phyloP scores from a whole-genome alignment of 2,329 filamentous ascomycete species.

The Cytospora paraplurivora region DNA sequence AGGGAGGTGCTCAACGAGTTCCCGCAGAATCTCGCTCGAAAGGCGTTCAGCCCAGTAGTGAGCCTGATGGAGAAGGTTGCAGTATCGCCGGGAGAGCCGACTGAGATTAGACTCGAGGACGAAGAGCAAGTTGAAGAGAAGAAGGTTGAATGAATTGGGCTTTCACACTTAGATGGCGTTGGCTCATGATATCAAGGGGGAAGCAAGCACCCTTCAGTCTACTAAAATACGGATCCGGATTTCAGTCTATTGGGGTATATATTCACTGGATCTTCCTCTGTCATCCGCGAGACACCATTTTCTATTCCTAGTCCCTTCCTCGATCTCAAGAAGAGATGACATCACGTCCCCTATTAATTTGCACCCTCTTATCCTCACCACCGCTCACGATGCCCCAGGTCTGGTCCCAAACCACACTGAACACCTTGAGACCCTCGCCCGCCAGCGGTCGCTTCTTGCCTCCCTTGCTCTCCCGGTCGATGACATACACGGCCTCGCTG shows the following conservation, averaged over 20 bases:
- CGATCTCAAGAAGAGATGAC: slow-evolving; percentile 43
- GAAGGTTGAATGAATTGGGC: background rate
- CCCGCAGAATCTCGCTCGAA: slow-evolving; percentile 29
- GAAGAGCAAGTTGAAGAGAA: background rate
- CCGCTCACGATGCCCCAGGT: slow-evolving; percentile 86
- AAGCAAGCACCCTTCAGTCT: slow-evolving; percentile 8
- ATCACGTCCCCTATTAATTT: slow-evolving; percentile 76
- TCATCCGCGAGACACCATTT: slow-evolving; percentile 8
- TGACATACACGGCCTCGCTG: slow-evolving; percentile 72
- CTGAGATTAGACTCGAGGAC: background rate
- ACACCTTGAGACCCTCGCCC: slow-evolving; percentile 88
- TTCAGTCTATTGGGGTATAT: slow-evolving; percentile 33
- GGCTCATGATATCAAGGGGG: slow-evolving; percentile 17
- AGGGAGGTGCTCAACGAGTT: slow-evolving; percentile 47
- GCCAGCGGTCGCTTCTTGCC: slow-evolving; percentile 65
- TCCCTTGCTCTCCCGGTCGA: slow-evolving; percentile 73
- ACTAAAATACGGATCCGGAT: slow-evolving; percentile 4
- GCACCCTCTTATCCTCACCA: slow-evolving; percentile 91
- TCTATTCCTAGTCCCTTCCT: background rate
- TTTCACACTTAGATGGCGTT: slow-evolving; percentile 1
- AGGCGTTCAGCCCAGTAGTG: slow-evolving; percentile 37
- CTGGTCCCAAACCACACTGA: slow-evolving; percentile 83
- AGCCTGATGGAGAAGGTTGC: slow-evolving; percentile 29
- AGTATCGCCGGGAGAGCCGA: background rate
- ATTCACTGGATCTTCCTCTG: slow-evolving; percentile 21